A percentile compares a stretch with the other conserved stretches of the same genome.
These are phyloP conservation scores for Xylaria digitata DNA, from an alignment of 2,329 filamentous ascomycete genomes.

Conservation along the genomic window DNA sequence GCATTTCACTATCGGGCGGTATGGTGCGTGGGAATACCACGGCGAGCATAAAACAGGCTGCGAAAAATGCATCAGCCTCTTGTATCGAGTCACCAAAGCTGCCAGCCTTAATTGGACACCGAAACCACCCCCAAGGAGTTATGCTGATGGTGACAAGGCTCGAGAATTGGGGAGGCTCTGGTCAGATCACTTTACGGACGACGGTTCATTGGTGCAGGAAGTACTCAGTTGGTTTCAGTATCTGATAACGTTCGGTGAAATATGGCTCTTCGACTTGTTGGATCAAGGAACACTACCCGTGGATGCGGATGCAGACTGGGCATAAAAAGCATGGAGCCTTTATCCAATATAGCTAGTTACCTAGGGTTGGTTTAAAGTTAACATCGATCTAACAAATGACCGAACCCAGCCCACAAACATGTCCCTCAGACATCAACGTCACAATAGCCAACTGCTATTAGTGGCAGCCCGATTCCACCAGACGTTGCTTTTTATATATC, in stretches of 20 bases:
- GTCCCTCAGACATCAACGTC: no score
- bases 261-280: conserved; percentile 35
- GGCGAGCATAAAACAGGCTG: conserved; percentile 28
- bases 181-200: conserved; percentile 34
- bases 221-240: conserved; percentile 32
- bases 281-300: conserved; percentile 25
- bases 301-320: conserved; percentile 33
- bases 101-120: conserved; percentile 31
- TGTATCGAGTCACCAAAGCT: conserved; percentile 21
- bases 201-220: conserved; percentile 27
- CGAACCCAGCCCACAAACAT: no score
- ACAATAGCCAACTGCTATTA: no score
- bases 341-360: no score
- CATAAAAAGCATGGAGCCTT: not conserved
- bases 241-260: conserved; percentile 28
- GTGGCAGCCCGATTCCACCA: conserved; percentile 15
- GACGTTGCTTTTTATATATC: not conserved
- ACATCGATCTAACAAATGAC: no score
- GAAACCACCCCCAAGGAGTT: conserved; percentile 28
- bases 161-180: conserved; percentile 30
- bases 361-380: no score
- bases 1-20: conserved; percentile 31
- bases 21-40: conserved; percentile 34
- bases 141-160: conserved; percentile 22
- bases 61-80: conserved; percentile 22